Conservation (phyloP, 768 basidiomycete genomes). For the Lactifluus pinguis region DNA sequence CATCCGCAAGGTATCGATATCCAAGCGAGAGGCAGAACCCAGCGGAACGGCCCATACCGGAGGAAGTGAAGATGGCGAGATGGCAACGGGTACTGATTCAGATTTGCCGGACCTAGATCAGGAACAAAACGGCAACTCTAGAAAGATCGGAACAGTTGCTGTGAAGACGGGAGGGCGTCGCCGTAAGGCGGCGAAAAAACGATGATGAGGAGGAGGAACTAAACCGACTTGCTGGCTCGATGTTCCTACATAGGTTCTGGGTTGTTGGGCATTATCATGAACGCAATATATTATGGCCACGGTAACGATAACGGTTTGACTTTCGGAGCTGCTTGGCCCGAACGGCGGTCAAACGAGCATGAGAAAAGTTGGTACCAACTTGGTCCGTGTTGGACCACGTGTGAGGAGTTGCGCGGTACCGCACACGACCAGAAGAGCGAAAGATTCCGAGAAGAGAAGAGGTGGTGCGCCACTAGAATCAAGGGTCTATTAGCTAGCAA, state of each 20-base stretch:
- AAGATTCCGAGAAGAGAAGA: not conserved
- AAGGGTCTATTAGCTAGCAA: not conserved
- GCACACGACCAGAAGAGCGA: not conserved
- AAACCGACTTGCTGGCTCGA: too few relatives aligned
- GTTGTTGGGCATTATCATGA: not conserved
- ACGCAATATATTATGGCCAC: not conserved
- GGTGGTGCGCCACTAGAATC: not conserved
- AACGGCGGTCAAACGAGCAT: too few relatives aligned
- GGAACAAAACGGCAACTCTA: constrained; percentile 22
- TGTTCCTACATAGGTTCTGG: too few relatives aligned
- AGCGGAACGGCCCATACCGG: not conserved
- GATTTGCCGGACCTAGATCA: constrained; percentile 31
- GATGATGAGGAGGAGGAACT: constrained; percentile 25
- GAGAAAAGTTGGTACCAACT: not conserved
- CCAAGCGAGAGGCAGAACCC: constrained; percentile 11
- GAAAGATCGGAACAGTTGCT: constrained; percentile 30
- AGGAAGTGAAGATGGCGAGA: constrained; percentile 35
- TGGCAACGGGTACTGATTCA: constrained; percentile 37
- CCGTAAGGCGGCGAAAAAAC: constrained; percentile 47
- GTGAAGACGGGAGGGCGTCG: constrained; percentile 55
- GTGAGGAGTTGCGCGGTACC: not conserved
- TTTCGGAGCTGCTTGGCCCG: not conserved
- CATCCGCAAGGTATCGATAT: constrained; percentile 17
- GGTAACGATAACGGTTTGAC: too few relatives aligned
- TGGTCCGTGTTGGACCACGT: not conserved